These are phyloP conservation scores for Ascosphaera acerosa DNA, from an alignment of 2,329 filamentous ascomycete species.

Conservation along the genomic window DNA sequence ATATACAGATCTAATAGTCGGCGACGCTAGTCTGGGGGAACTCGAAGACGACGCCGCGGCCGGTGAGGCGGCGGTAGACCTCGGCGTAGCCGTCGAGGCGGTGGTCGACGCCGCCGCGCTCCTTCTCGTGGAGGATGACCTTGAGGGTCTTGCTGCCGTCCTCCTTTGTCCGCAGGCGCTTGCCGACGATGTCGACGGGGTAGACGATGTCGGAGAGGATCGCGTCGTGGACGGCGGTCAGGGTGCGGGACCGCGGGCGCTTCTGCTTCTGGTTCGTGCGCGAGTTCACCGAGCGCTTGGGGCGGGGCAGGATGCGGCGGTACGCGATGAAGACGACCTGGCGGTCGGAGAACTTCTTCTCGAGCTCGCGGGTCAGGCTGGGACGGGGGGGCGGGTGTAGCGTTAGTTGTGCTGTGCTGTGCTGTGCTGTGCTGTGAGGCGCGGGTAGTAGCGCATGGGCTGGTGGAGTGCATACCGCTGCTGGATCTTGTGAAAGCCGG, in stretches of 20 bases:
- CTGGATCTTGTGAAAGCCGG: slow-evolving; percentile 98
- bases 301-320: slow-evolving; percentile 93
- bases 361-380: slow-evolving; percentile 97
- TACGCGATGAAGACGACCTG: slow-evolving; percentile 98
- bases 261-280: slow-evolving; percentile 96
- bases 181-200: slow-evolving; percentile 99
- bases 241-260: slow-evolving; percentile 90
- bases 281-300: slow-evolving; percentile 91
- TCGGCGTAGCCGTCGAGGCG: slow-evolving; percentile 98
- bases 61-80: slow-evolving; percentile 95
- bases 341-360: slow-evolving; percentile 99
- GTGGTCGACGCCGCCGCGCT: slow-evolving; percentile 98
- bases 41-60: slow-evolving; percentile 92
- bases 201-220: slow-evolving; percentile 96
- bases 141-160: slow-evolving; percentile 97
- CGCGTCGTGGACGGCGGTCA: slow-evolving; percentile 95
- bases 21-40: slow-evolving; percentile 64
- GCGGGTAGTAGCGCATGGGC: too few species aligned
- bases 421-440: slow-evolving; percentile 1
- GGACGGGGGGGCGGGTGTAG: not conserved
- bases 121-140: slow-evolving; percentile 99
- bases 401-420: slow-evolving; percentile 2
- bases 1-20: slow-evolving; percentile 44
- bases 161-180: slow-evolving; percentile 96
- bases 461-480: slow-evolving; percentile 58